Evolutionary conservation across 1,139 yeast genomes (phyloP).

Genomic region (Protomyces macrosporus): DNA sequence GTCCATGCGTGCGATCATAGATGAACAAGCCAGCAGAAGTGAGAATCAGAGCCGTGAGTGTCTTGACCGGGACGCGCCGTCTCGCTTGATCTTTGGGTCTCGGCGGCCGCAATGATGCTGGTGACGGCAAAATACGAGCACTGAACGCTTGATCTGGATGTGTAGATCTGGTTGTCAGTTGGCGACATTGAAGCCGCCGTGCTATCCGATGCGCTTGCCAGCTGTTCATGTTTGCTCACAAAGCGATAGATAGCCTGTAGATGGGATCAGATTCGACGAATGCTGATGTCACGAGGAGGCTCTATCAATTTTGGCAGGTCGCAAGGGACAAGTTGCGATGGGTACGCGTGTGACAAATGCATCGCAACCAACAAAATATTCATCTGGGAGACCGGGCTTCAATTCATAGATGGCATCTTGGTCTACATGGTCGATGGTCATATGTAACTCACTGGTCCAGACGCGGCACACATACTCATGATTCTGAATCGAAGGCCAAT

Average conservation of each 20-base stretch:
- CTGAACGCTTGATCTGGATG: constrained; percentile 3
- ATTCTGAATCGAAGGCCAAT: not conserved
- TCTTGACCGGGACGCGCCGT: constrained; percentile 15
- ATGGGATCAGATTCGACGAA: no score
- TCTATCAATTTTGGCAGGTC: no score
- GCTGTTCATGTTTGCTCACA: no score
- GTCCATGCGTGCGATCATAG: constrained; percentile 37
- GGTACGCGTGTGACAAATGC: no score
- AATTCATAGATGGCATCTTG: not conserved
- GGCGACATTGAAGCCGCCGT: not conserved
- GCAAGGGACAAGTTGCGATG: no score
- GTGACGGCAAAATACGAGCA: constrained; percentile 18
- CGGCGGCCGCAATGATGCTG: constrained; percentile 9
- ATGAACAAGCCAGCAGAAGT: not conserved
- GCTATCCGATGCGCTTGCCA: not conserved
- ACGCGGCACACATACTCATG: not conserved
- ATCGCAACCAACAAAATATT: no score
- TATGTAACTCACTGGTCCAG: not conserved
- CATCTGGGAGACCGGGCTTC: not conserved
- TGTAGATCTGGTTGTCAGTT: not conserved
- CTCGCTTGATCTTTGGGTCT: not conserved
- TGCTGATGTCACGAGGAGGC: no score
- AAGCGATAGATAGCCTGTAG: no score
- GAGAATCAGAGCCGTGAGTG: not conserved
- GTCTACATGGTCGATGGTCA: not conserved